phyloP scores from a whole-genome alignment of 805 yeast species.

The Grigorovia yakushimaensis region DNA sequence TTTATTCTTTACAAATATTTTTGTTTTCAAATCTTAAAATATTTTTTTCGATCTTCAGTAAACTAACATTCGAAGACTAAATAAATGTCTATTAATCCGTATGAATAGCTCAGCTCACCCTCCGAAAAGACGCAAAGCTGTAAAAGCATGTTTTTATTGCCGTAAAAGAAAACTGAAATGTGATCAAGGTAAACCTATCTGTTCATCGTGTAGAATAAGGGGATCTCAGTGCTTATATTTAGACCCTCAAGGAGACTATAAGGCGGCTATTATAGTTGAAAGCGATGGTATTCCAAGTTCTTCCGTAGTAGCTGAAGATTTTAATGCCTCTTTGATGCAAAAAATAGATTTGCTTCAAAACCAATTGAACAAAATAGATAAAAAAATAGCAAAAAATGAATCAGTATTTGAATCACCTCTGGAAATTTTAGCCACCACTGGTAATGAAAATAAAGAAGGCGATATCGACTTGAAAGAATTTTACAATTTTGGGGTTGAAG shows the following conservation, averaged over 20 bases:
- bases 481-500: not conserved
- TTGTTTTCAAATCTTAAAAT: too few species aligned
- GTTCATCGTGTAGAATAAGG: conserved; percentile 19
- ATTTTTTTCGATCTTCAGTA: not conserved
- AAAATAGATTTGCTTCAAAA: not conserved
- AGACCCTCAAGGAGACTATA: conserved; percentile 1
- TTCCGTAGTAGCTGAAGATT: not conserved
- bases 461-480: not conserved
- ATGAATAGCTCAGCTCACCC: not conserved
- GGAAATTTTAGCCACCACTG: not conserved
- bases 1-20: too few species aligned
- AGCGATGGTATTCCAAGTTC: not conserved
- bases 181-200: conserved; percentile 21
- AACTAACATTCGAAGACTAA: too few species aligned
- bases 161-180: conserved; percentile 23
- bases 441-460: not conserved
- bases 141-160: conserved; percentile 22
- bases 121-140: conserved; percentile 12
- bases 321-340: not conserved
- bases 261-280: not conserved
- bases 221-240: conserved; percentile 11
- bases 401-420: not conserved
- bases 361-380: not conserved
- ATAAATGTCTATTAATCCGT: not conserved
- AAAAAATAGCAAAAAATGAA: too few species aligned